Percentiles rank a stretch among this genome's conserved stretches.
Evolutionary conservation across 2,329 filamentous ascomycete species (phyloP).

Genomic region (Podosphaera xanthii): DNA sequence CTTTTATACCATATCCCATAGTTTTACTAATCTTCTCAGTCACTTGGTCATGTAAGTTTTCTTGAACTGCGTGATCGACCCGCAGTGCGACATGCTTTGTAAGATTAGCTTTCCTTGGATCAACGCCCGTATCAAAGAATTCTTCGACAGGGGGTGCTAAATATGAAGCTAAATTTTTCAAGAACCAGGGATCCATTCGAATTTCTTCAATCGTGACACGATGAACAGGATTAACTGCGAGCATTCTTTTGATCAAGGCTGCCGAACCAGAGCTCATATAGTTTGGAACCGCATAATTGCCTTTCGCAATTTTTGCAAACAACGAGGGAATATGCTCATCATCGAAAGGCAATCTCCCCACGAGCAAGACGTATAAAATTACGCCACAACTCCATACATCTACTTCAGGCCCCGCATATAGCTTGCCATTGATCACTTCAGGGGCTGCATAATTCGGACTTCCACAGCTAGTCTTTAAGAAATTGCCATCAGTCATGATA

Average conservation of each 20-base stretch:
- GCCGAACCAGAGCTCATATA: slow-evolving; percentile 76
- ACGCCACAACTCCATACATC: slow-evolving; percentile 97
- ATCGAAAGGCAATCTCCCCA: slow-evolving; percentile 77
- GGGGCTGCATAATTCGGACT: slow-evolving; percentile 96
- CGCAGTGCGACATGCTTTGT: slow-evolving; percentile 60
- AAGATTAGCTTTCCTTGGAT: slow-evolving; percentile 77
- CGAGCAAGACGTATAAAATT: slow-evolving; percentile 65
- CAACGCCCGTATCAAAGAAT: slow-evolving; percentile 80
- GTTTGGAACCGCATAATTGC: slow-evolving; percentile 74
- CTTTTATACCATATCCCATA: slow-evolving; percentile 88
- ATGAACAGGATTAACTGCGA: slow-evolving; percentile 85
- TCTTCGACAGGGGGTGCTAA: slow-evolving; percentile 74
- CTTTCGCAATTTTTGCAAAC: slow-evolving; percentile 92
- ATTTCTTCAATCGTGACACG: slow-evolving; percentile 89
- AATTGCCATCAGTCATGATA: slow-evolving; percentile 99
- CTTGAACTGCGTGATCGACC: slow-evolving; percentile 55
- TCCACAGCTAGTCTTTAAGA: slow-evolving; percentile 93
- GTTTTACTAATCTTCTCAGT: slow-evolving; percentile 92
- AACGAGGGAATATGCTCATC: slow-evolving; percentile 95
- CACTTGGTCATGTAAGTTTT: slow-evolving; percentile 77
- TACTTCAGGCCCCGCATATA: slow-evolving; percentile 92
- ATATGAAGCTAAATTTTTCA: slow-evolving; percentile 66
- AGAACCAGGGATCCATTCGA: slow-evolving; percentile 82
- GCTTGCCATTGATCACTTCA: slow-evolving; percentile 91
- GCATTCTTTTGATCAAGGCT: slow-evolving; percentile 70